Conservation (phyloP, 345 rosid species). For the Acer saccharum region DNA sequence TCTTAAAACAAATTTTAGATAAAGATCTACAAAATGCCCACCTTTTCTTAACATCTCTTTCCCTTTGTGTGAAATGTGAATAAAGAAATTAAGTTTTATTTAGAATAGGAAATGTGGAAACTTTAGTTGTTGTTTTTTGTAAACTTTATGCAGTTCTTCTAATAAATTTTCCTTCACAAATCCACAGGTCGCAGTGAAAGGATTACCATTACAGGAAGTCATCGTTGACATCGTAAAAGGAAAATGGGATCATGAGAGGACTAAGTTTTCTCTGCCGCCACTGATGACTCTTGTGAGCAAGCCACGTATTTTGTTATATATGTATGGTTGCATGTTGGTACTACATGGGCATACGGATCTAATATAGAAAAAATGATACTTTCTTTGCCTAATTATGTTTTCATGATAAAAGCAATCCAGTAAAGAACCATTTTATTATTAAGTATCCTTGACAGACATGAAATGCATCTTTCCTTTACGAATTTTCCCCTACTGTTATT, state of each 20-base stretch:
- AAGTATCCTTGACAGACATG: neutral
- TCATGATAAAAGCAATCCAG: neutral
- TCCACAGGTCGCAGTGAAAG: slow-evolving; percentile 55
- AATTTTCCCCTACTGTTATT: neutral
- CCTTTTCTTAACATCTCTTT: neutral
- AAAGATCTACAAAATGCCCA: neutral
- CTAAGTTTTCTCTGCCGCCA: slow-evolving; percentile 89
- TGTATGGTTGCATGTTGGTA: neutral
- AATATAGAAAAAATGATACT: neutral
- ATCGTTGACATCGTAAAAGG: slow-evolving; percentile 58
- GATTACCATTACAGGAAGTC: slow-evolving; percentile 61
- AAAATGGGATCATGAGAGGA: slow-evolving; percentile 90
- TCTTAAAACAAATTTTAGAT: neutral
- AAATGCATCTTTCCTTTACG: neutral
- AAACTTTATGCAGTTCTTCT: neutral
- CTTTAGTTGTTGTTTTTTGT: neutral
- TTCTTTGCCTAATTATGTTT: neutral
- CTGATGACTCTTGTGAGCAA: slow-evolving; percentile 75
- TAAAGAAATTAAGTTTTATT: neutral
- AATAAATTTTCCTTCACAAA: neutral
- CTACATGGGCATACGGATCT: neutral
- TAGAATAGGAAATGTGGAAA: neutral
- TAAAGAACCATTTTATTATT: neutral
- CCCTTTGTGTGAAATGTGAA: neutral
- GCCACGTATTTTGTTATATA: neutral